Evolutionary conservation across 306 rosid genomes (phyloP), one percentile per base, ranked within the genome.

Genomic region (Lupinus albus): DNA sequence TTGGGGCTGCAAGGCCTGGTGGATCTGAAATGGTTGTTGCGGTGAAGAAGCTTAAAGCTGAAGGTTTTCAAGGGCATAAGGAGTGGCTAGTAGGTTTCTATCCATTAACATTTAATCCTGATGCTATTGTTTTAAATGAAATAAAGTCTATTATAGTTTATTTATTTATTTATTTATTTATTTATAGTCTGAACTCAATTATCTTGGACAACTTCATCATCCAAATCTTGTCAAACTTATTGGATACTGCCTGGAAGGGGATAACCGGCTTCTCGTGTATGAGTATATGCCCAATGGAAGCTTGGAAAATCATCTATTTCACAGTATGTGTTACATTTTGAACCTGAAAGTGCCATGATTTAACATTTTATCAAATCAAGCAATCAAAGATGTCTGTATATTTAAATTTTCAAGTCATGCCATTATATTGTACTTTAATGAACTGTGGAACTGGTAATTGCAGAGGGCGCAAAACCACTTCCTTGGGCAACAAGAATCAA

Each of bases 1-100:
- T 68, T 49, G 44, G 71, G 0, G 78, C 85, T 30, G 54, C 84
- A 25, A 82, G 28, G 67, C 88, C 90, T 8, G 87, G 30, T 25
- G 30, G 86, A 17, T 54, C 78, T 0, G 89, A 88, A 77, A 83
- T 77, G 74, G 91, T 74, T 59, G 84, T 89, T 45, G 98, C 96
- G 28, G 95, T 87, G 60, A 92, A 92, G 88, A 87, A 83, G 86
- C 95, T 92, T 53, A 92, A 89, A 82, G 87, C 88, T 38, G 88
- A 92, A 81, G 96, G 95, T 42, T 84, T 88, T 80, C 98, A 92
- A 76, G 96, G 98, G 63, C 96, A 92, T 80, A 89, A 87, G 73
- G 95, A 92, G 80, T 92, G 98, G 98, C 67, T 92, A 88, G 96
- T 89, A 78, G 25, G 92, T 77, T 57, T 0, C 65, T 60, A 4